Evolutionary conservation across 208 protist species (phyloP), one percentile per base, ranked within the genome.

Genomic region (Crithidia mellificae): DNA sequence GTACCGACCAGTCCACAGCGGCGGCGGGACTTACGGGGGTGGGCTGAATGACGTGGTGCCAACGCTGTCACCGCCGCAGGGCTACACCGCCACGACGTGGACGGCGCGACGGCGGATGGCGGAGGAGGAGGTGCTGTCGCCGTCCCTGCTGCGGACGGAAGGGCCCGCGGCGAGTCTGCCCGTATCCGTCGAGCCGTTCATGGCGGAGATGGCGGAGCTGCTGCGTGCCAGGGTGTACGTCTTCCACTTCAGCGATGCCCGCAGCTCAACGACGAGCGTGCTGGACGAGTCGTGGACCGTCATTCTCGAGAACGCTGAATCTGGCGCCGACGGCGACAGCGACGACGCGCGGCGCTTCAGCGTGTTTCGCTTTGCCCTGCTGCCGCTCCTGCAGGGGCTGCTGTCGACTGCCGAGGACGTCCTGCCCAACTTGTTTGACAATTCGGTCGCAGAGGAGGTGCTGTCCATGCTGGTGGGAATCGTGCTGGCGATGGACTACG

Each of bases 271-370:
- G 11, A 82, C 90, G 0, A 92, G 78, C 57, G 83, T 93, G 36
- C 43, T 93, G 39, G 87, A 95, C 49, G 85, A 93, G 61, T 82
- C 82, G 38, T 95, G 87, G 87, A 65, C 87, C 44, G 83, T 87
- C 19, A 77, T 85, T 15, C 73, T 95, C 20, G 84, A 95, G 39
- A 83, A 77, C 43, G 84, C 85, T 3, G 78, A 87, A 51, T 69
- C 70, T 1, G 75, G 78, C 12, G 87, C 75, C 1, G 75, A 84
- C 7, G 30, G 64, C 15, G 72, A 84, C 27, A 64, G 75, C 50
- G 70, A 83, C 27, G 69, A 75, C 36, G 63, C 66, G 11, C 80
- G 79, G 6, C 72, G 79, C n/a, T 66, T 78, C 44, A 75, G 80
- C 25, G 90, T 95, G n/a, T 89, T 93, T 62, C 72, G 80, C 57